These are phyloP conservation scores for Talaromyces sp. DNA, from an alignment of 2,329 filamentous ascomycete genomes.

Conservation along the genomic window DNA sequence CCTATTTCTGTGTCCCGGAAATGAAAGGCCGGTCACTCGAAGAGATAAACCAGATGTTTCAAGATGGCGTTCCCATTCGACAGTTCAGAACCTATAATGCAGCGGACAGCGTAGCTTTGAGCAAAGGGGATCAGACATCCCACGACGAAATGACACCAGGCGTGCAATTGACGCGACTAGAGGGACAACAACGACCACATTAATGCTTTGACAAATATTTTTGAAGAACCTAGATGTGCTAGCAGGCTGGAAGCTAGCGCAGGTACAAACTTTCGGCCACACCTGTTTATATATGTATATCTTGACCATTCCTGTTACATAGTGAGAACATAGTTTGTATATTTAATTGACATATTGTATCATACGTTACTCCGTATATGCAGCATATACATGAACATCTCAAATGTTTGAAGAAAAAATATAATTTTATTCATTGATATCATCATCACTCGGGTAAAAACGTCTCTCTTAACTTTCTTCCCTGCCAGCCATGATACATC, in stretches of 20 bases:
- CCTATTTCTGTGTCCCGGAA: slow-evolving; percentile 24
- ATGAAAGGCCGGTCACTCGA: slow-evolving; percentile 27
- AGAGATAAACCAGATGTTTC: slow-evolving; percentile 26
- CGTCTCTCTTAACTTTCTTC: neutral
- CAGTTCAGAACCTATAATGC: slow-evolving; percentile 15
- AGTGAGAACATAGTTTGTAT: neutral
- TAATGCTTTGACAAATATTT: neutral
- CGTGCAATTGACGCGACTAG: neutral
- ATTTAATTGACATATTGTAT: neutral
- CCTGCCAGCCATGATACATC: neutral
- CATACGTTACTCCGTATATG: neutral
- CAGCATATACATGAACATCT: neutral
- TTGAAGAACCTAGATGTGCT: neutral
- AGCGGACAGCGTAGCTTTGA: neutral
- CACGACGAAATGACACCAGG: neutral
- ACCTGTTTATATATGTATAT: neutral
- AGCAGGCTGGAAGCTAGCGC: neutral
- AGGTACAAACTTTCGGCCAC: neutral
- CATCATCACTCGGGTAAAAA: neutral
- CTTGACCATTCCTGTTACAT: neutral
- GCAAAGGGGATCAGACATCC: neutral
- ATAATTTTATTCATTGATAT: neutral
- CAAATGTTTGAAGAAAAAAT: neutral
- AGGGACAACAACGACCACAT: neutral
- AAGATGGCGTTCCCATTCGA: slow-evolving; percentile 13